Evolutionary conservation across 495 filamentous ascomycete genomes (phyloP).

Genomic region (Trichoderma orchidacearum): DNA sequence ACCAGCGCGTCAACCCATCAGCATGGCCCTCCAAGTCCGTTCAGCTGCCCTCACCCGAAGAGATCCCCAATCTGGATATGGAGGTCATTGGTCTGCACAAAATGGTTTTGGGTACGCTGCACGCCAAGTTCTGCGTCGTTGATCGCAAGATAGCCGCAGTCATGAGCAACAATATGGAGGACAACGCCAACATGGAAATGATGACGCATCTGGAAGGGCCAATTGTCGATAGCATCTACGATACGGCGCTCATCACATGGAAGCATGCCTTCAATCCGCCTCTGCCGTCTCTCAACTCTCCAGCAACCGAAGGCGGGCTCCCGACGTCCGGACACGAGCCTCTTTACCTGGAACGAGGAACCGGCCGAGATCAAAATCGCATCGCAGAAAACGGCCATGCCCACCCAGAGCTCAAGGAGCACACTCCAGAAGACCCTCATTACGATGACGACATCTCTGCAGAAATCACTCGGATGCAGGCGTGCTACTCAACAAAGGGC

Average conservation of each 20-base stretch:
- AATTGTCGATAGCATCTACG: conserved; percentile 62
- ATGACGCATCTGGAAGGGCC: conserved; percentile 64
- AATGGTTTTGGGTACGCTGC: conserved; percentile 61
- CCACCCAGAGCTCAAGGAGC: conserved; percentile 33
- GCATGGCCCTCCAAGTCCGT: conserved; percentile 44
- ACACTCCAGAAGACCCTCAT: conserved; percentile 42
- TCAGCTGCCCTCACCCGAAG: conserved; percentile 40
- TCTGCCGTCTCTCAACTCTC: conserved; percentile 38
- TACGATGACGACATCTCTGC: conserved; percentile 45
- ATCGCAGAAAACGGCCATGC: conserved; percentile 7
- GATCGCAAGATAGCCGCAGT: conserved; percentile 54
- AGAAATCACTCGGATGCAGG: conserved; percentile 48
- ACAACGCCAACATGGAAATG: conserved; percentile 72
- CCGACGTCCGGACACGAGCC: conserved; percentile 9
- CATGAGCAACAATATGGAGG: conserved; percentile 67
- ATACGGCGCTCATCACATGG: conserved; percentile 60
- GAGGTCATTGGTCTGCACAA: conserved; percentile 63
- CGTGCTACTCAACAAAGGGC: conserved; percentile 28
- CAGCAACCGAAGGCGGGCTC: conserved; percentile 24
- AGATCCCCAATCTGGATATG: conserved; percentile 59
- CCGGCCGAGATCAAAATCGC: conserved; percentile 13
- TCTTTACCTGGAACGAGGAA: conserved; percentile 12
- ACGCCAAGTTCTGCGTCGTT: conserved; percentile 65
- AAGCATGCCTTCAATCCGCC: conserved; percentile 47
- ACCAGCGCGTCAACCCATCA: conserved; percentile 41